A percentile compares a stretch with the other conserved stretches of the same genome.
phyloP scores from a whole-genome alignment of 345 rosid species.

The Eutrema yunnanense region DNA sequence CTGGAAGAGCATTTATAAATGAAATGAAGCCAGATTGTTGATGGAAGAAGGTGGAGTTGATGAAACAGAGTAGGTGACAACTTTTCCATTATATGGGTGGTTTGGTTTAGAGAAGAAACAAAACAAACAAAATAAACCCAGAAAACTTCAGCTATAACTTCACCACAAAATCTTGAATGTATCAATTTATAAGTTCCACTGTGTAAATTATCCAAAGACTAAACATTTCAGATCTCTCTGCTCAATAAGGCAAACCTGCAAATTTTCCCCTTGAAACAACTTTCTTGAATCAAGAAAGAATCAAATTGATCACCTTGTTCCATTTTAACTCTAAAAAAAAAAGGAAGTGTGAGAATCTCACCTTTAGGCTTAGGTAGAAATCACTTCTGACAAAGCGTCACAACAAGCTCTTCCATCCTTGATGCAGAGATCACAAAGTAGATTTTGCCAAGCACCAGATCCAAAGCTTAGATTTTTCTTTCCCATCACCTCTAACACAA shows the following conservation, averaged over 20 bases:
- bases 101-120: slow-evolving; percentile 28
- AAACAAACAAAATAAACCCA: background rate
- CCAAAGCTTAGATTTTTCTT: slow-evolving; percentile 55
- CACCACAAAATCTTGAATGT: background rate
- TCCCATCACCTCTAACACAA: slow-evolving; percentile 69
- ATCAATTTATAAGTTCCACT: background rate
- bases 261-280: background rate
- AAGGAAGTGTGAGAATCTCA: slow-evolving; percentile 5
- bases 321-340: background rate
- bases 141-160: background rate
- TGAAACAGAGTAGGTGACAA: slow-evolving; percentile 33
- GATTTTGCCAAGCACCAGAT: slow-evolving; percentile 46
- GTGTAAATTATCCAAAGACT: background rate
- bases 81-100: slow-evolving; percentile 23
- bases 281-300: background rate
- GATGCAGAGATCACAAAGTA: slow-evolving; percentile 38
- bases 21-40: background rate
- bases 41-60: slow-evolving; percentile 28
- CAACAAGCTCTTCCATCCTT: slow-evolving; percentile 21
- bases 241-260: background rate
- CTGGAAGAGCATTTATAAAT: background rate
- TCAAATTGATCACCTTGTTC: background rate
- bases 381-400: slow-evolving; percentile 43
- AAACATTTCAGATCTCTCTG: background rate
- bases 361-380: slow-evolving; percentile 19